phyloP scores from a whole-genome alignment of 257 asterid genomes.

The Cinchona pubescens region DNA sequence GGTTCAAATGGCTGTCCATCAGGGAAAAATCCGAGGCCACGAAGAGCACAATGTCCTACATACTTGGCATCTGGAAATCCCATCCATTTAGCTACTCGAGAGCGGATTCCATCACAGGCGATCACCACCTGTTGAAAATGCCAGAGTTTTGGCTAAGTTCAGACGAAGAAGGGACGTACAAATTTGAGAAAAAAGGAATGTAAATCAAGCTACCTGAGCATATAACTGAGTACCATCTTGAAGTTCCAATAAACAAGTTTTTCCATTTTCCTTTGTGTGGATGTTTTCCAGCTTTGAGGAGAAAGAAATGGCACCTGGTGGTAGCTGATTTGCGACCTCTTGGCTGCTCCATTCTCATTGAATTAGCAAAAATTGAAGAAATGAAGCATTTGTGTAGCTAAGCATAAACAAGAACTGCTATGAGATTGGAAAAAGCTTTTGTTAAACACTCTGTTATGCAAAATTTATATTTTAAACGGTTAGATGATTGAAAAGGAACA shows the following conservation, averaged over 20 bases:
- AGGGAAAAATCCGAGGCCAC: conserved; percentile 74
- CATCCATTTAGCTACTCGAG: conserved; percentile 93
- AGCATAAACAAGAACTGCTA: no score
- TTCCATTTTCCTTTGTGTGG: conserved; percentile 34
- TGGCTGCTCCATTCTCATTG: conserved; percentile 47
- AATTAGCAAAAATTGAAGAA: conserved; percentile 2
- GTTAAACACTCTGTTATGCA: no score
- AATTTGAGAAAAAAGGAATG: not conserved
- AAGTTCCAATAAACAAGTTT: conserved; percentile 44
- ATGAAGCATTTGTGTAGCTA: not conserved
- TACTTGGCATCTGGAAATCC: conserved; percentile 70
- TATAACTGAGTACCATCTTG: conserved; percentile 56
- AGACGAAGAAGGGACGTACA: not conserved
- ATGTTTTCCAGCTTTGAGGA: conserved; percentile 62
- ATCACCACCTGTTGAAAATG: conserved; percentile 57
- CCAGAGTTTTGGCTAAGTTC: not conserved
- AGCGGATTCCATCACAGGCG: conserved; percentile 83
- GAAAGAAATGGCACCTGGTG: conserved; percentile 55
- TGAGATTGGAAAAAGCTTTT: no score
- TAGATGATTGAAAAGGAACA: no score
- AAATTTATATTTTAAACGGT: no score
- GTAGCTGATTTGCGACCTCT: conserved; percentile 72
- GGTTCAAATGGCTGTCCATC: conserved; percentile 67
- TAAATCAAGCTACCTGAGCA: conserved; percentile 52
- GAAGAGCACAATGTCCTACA: conserved; percentile 69